These are phyloP conservation scores for Venustampulla echinocandica DNA, from an alignment of 495 filamentous ascomycete genomes.

Conservation along the genomic window DNA sequence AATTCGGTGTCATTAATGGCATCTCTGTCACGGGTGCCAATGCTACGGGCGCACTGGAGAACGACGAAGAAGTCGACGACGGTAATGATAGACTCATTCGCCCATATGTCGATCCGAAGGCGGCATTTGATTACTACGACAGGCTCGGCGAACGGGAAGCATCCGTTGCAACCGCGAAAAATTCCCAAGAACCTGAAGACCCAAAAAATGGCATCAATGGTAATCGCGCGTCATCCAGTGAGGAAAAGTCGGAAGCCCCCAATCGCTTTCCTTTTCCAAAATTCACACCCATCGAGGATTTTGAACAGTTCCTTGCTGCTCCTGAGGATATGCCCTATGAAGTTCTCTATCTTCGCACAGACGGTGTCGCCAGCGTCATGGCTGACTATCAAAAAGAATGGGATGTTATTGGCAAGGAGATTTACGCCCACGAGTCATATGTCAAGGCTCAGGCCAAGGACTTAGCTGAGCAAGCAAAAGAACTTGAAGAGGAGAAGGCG, in stretches of 20 bases:
- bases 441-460: background rate
- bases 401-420: conserved; percentile 10
- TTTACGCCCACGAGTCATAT: background rate
- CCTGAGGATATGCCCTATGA: conserved; percentile 10
- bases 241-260: background rate
- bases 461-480: conserved; percentile 4
- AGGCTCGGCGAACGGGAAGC: background rate
- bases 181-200: conserved; percentile 3
- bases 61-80: background rate
- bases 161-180: background rate
- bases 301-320: conserved; percentile 13
- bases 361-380: conserved; percentile 4
- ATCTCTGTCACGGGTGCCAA: background rate
- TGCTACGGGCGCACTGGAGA: background rate
- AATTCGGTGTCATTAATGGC: background rate
- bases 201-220: background rate
- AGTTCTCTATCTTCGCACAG: conserved; percentile 15
- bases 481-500: conserved; percentile 8
- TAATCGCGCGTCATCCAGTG: background rate
- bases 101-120: background rate
- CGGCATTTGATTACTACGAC: conserved; percentile 11
- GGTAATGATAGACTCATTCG: background rate
- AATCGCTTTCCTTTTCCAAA: conserved; percentile 5
- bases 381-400: conserved; percentile 12
- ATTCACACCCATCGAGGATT: conserved; percentile 11